Evolutionary conservation across 2,329 filamentous ascomycete genomes (phyloP).

Genomic region (Pestalotiopsis sp.): DNA sequence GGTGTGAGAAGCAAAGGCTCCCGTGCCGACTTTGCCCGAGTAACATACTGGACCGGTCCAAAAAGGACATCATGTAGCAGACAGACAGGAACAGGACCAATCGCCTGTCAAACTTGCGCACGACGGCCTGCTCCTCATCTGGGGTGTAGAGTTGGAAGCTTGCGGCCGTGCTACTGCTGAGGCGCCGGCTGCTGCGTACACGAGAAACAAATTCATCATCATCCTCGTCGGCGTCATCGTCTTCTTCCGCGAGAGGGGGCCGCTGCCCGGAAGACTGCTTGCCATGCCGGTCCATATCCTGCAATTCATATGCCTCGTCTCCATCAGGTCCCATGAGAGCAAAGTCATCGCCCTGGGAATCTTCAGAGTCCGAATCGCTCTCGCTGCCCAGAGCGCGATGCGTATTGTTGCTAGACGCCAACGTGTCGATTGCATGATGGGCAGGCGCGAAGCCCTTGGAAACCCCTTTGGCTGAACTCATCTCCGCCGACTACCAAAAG

Average conservation of each 20-base stretch:
- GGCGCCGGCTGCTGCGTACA: conserved; percentile 13
- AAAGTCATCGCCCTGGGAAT: background rate
- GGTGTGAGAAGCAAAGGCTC: conserved; percentile 26
- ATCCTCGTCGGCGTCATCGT: background rate
- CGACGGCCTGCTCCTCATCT: conserved; percentile 73
- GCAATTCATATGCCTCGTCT: conserved; percentile 15
- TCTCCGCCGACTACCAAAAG: background rate
- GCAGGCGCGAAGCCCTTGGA: background rate
- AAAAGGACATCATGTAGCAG: conserved; percentile 82
- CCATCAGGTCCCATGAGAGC: background rate
- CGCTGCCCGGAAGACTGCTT: background rate
- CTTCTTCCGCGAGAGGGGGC: background rate
- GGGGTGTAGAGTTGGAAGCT: conserved; percentile 44
- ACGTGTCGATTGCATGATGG: background rate
- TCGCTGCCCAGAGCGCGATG: conserved; percentile 6
- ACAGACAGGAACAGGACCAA: conserved; percentile 81
- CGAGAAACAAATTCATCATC: background rate
- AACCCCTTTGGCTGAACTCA: background rate
- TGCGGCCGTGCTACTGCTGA: conserved; percentile 23
- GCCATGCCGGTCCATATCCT: conserved; percentile 1
- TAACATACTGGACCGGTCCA: conserved; percentile 77
- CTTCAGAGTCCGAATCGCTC: conserved; percentile 8
- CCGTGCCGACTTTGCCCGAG: background rate
- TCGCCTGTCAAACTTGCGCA: conserved; percentile 75
- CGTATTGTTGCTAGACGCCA: background rate